Evolutionary conservation across 192 early-diverging fungal species (phyloP).

Genomic region (Entrophospora sp.): DNA sequence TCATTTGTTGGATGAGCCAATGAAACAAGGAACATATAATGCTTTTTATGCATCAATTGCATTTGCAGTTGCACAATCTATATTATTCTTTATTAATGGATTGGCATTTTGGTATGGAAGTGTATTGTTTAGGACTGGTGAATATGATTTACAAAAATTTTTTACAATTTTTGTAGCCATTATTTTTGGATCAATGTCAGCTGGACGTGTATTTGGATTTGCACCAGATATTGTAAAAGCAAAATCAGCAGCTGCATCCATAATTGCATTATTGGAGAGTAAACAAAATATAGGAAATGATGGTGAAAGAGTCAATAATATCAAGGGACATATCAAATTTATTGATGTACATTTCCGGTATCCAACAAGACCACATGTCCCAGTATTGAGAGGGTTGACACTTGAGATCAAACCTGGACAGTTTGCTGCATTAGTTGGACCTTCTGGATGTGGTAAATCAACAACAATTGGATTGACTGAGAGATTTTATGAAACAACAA

Average conservation of each 20-base stretch:
- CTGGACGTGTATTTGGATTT: slow-evolving; percentile 39
- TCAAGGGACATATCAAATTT: slow-evolving; percentile 25
- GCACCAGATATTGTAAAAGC: slow-evolving; percentile 51
- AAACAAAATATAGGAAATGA: slow-evolving; percentile 35
- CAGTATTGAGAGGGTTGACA: slow-evolving; percentile 45
- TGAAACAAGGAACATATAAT: slow-evolving; percentile 26
- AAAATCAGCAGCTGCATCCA: slow-evolving; percentile 41
- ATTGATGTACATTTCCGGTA: slow-evolving; percentile 40
- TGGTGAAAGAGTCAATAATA: slow-evolving; percentile 23
- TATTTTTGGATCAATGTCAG: slow-evolving; percentile 25
- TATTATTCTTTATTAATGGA: slow-evolving; percentile 32
- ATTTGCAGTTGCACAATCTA: slow-evolving; percentile 36
- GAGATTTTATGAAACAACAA: slow-evolving; percentile 44
- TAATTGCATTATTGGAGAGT: slow-evolving; percentile 41
- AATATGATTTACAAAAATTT: slow-evolving; percentile 21
- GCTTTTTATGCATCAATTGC: slow-evolving; percentile 26
- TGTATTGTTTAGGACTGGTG: background rate
- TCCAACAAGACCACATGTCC: slow-evolving; percentile 50
- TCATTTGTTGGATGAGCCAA: slow-evolving; percentile 32
- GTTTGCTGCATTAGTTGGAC: slow-evolving; percentile 73
- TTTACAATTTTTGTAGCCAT: slow-evolving; percentile 26
- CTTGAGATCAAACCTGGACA: slow-evolving; percentile 48
- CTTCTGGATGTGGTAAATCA: slow-evolving; percentile 62
- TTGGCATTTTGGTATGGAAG: slow-evolving; percentile 42
- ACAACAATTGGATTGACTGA: slow-evolving; percentile 54